Evolutionary conservation across 2,329 filamentous ascomycete genomes (phyloP).

Genomic region (Colletotrichum horii): DNA sequence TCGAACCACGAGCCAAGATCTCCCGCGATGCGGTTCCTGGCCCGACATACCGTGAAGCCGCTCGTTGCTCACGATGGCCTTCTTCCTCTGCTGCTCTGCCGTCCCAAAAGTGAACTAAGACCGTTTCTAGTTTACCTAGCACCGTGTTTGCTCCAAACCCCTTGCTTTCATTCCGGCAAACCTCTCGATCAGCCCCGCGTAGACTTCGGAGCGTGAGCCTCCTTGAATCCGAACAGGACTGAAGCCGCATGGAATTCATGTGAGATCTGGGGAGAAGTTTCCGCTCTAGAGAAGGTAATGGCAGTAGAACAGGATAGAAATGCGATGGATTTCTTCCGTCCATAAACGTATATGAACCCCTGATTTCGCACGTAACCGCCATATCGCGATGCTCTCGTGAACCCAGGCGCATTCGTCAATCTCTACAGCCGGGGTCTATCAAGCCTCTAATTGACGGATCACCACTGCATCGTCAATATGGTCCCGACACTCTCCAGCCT

Average conservation of each 20-base stretch:
- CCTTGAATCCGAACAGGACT: slow-evolving; percentile 3
- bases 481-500: not conserved
- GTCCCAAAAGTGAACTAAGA: not conserved
- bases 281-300: no score
- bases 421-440: not conserved
- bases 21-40: slow-evolving; percentile 12
- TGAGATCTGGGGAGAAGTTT: not conserved
- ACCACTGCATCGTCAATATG: not conserved
- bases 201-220: not conserved
- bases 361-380: not conserved
- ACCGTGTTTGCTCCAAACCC: not conserved
- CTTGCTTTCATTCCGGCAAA: not conserved
- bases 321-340: not conserved
- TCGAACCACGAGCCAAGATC: not conserved
- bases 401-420: not conserved
- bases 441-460: not conserved
- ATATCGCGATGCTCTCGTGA: not conserved
- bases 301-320: accelerated
- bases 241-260: not conserved
- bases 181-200: not conserved
- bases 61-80: not conserved
- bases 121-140: not conserved
- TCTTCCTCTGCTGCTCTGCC: not conserved
- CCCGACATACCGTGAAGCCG: slow-evolving; percentile 10
- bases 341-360: not conserved